Evolutionary conservation across 2,329 filamentous ascomycete genomes (phyloP).

Genomic region (Penicillium sp.): DNA sequence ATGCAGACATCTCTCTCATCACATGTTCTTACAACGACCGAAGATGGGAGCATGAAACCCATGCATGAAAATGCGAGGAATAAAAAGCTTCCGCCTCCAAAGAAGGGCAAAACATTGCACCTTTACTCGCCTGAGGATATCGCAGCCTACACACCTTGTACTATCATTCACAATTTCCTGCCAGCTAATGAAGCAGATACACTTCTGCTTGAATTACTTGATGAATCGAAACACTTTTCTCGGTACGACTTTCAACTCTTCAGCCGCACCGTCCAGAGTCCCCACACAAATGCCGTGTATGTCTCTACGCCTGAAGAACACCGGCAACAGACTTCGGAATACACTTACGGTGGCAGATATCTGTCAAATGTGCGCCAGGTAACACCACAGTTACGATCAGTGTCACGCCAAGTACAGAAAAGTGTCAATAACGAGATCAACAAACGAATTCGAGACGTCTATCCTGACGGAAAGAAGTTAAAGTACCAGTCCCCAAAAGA

Average conservation of each 20-base stretch:
- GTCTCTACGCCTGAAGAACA: conserved; percentile 72
- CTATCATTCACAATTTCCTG: conserved; percentile 88
- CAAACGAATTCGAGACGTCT: conserved; percentile 64
- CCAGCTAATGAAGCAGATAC: conserved; percentile 67
- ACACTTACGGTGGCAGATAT: conserved; percentile 77
- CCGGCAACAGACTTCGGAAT: conserved; percentile 69
- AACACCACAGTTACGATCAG: conserved; percentile 69
- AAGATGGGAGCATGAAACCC: conserved; percentile 32
- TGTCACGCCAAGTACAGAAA: conserved; percentile 67
- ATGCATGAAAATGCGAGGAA: conserved; percentile 11
- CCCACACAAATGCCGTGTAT: conserved; percentile 81
- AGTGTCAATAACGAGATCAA: conserved; percentile 77
- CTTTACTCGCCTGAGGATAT: conserved; percentile 80
- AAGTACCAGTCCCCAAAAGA: conserved; percentile 68
- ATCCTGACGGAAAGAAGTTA: conserved; percentile 70
- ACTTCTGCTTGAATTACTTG: conserved; percentile 71
- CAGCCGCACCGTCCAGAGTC: conserved; percentile 78
- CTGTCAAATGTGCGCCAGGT: conserved; percentile 74
- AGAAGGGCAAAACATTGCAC: conserved; percentile 78
- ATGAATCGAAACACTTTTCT: conserved; percentile 69
- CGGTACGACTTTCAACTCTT: conserved; percentile 79
- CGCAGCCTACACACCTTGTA: conserved; percentile 80
- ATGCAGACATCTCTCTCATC: conserved; percentile 63
- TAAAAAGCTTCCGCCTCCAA: conserved; percentile 52
- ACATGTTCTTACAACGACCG: conserved; percentile 45